Conservation (phyloP, 768 basidiomycete genomes). For the Lactarius sp. region DNA sequence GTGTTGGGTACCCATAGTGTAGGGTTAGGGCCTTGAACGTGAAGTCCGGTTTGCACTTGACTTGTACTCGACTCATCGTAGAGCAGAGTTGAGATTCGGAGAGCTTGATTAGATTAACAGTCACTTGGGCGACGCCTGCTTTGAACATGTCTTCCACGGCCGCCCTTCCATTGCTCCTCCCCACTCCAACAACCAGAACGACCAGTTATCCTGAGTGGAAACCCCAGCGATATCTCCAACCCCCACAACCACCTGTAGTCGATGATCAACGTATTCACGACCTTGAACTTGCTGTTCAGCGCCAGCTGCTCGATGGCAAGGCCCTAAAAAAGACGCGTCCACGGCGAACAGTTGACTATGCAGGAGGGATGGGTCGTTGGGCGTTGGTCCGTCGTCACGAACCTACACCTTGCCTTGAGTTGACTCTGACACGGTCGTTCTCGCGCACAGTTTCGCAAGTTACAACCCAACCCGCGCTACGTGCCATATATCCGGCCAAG, state of each 20-base stretch:
- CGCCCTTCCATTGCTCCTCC: conserved; percentile 52
- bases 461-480: conserved; percentile 74
- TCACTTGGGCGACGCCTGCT: not conserved
- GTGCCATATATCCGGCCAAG: conserved; percentile 75
- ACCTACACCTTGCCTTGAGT: not conserved
- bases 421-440: not conserved
- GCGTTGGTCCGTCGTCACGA: conserved; percentile 46
- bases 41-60: not conserved
- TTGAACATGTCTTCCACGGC: conserved; percentile 1
- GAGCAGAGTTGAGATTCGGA: not conserved
- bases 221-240: conserved; percentile 61
- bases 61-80: not conserved
- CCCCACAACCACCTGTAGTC: conserved; percentile 71
- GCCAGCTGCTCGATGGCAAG: conserved; percentile 74
- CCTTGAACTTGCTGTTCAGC: conserved; percentile 69
- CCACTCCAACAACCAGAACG: conserved; percentile 37
- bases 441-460: conserved; percentile 55
- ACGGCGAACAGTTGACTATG: conserved; percentile 91
- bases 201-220: conserved; percentile 62
- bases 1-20: not conserved
- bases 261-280: conserved; percentile 76
- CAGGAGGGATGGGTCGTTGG: conserved; percentile 86
- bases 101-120: no score
- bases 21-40: not conserved
- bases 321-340: conserved; percentile 88